A percentile compares a stretch with the other conserved stretches of the same genome.
Evolutionary conservation across 352 stramenopile genomes (phyloP).

Genomic region (Pythium dissimile): DNA sequence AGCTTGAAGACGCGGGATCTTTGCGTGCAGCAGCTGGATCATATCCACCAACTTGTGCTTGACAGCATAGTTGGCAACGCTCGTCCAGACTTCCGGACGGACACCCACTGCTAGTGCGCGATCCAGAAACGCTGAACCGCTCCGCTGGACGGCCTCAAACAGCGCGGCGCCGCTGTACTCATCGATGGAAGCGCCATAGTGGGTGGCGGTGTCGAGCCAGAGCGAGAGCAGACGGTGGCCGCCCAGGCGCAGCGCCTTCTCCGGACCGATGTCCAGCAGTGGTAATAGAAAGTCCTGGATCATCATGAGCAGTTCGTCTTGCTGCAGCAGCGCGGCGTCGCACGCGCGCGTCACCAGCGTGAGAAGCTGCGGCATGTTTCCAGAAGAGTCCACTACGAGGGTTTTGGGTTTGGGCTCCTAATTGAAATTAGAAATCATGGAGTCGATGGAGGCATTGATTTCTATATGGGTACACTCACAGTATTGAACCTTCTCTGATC

Average conservation of each 20-base stretch:
- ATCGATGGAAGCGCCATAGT: neutral
- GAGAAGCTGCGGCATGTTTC: neutral
- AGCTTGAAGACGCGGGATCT: neutral
- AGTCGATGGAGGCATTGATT: too few relatives aligned
- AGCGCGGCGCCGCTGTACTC: slow-evolving; percentile 2
- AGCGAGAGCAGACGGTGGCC: neutral
- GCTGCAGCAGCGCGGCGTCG: neutral
- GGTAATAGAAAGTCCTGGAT: slow-evolving; percentile 8
- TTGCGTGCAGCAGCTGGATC: neutral
- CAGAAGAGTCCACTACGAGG: neutral
- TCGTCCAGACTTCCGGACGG: neutral
- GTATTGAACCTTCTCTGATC: too few relatives aligned
- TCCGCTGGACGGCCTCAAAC: neutral
- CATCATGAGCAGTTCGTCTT: neutral
- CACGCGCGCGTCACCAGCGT: neutral
- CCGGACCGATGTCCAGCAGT: neutral
- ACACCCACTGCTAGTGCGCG: neutral
- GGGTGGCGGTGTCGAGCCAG: neutral
- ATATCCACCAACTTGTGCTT: neutral
- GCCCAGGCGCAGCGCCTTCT: neutral
- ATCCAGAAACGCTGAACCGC: neutral
- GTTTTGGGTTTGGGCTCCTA: neutral
- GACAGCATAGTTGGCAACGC: neutral
- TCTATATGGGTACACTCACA: too few relatives aligned
- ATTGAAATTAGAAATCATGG: too few relatives aligned